Evolutionary conservation across 2,329 filamentous ascomycete genomes (phyloP).

Genomic region (Lachnellula subtilissima): DNA sequence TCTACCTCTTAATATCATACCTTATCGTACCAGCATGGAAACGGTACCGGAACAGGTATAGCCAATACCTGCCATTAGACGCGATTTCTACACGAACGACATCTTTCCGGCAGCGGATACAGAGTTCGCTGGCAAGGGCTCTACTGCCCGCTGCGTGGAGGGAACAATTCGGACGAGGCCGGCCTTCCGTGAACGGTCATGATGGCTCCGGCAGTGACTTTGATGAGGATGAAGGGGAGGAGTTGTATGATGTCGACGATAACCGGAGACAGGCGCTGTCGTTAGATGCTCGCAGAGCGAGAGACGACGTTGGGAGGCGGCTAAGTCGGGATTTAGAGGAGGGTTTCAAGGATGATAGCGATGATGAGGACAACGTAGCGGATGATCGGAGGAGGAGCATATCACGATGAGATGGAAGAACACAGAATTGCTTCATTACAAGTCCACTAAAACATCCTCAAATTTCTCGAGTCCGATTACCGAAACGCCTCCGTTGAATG

Average conservation of each 20-base stretch:
- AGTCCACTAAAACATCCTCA: not conserved
- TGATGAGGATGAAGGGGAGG: slow-evolving; percentile 64
- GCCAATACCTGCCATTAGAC: slow-evolving; percentile 68
- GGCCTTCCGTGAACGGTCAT: slow-evolving; percentile 36
- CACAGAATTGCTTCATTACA: not conserved
- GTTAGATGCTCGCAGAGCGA: slow-evolving; percentile 31
- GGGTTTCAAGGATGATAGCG: slow-evolving; percentile 69
- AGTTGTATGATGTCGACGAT: slow-evolving; percentile 55
- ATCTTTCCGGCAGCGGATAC: slow-evolving; percentile 49
- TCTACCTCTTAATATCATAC: slow-evolving; percentile 64
- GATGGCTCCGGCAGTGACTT: slow-evolving; percentile 48
- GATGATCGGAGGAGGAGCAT: slow-evolving; percentile 5
- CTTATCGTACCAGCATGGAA: slow-evolving; percentile 64
- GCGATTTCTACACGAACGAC: slow-evolving; percentile 54
- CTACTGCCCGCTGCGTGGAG: slow-evolving; percentile 47
- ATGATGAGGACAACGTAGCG: slow-evolving; percentile 44
- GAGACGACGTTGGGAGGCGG: slow-evolving; percentile 49
- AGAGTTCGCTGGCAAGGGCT: slow-evolving; percentile 36
- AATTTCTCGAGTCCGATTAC: not conserved
- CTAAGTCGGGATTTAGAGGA: slow-evolving; percentile 76
- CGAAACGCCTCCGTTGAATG: not conserved
- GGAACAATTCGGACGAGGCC: slow-evolving; percentile 36
- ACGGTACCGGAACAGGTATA: slow-evolving; percentile 64
- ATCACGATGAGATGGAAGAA: slow-evolving; percentile 7
- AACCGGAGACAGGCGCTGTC: slow-evolving; percentile 38